Conservation (phyloP, 441 rosid genomes). For the Adansonia madagascariensis region DNA sequence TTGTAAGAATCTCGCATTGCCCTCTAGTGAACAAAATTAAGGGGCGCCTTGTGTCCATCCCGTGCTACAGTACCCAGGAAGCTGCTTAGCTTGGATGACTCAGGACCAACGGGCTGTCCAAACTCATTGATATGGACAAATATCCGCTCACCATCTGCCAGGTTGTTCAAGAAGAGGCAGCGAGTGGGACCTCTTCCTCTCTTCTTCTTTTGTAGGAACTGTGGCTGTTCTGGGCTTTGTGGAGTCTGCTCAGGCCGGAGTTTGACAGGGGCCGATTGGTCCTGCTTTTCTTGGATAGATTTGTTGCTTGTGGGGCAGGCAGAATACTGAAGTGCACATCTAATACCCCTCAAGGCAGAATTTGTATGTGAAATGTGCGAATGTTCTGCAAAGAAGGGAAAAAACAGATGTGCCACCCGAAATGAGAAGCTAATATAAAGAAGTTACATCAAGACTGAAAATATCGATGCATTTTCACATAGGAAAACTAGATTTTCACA, state of each 20-base stretch:
- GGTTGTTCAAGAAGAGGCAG: slow-evolving; percentile 36
- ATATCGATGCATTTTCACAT: not conserved
- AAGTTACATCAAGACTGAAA: not conserved
- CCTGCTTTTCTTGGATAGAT: slow-evolving; percentile 14
- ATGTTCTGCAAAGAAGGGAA: slow-evolving; percentile 21
- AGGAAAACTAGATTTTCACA: slow-evolving; percentile 15
- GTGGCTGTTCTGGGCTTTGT: slow-evolving; percentile 3
- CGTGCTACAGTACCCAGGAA: slow-evolving; percentile 46
- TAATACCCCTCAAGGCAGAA: slow-evolving; percentile 26
- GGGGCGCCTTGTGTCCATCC: slow-evolving; percentile 46
- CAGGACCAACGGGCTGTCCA: slow-evolving; percentile 49
- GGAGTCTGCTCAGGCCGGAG: slow-evolving; percentile 17
- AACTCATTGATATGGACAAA: slow-evolving; percentile 37
- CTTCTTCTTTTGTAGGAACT: slow-evolving; percentile 13
- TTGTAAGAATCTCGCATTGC: slow-evolving; percentile 39
- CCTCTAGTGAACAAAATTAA: slow-evolving; percentile 38
- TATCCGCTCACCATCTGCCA: slow-evolving; percentile 39
- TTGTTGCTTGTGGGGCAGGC: slow-evolving; percentile 20
- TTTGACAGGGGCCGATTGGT: not conserved
- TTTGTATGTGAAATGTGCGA: slow-evolving; percentile 25
- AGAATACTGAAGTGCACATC: slow-evolving; percentile 25
- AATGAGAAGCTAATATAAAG: not conserved
- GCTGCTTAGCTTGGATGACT: slow-evolving; percentile 40
- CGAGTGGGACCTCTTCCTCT: slow-evolving; percentile 40
- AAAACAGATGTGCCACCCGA: not conserved